A percentile compares a stretch with the other conserved stretches of the same genome.
Conservation (phyloP, 768 basidiomycete species). For the Auriculariales sp. region DNA sequence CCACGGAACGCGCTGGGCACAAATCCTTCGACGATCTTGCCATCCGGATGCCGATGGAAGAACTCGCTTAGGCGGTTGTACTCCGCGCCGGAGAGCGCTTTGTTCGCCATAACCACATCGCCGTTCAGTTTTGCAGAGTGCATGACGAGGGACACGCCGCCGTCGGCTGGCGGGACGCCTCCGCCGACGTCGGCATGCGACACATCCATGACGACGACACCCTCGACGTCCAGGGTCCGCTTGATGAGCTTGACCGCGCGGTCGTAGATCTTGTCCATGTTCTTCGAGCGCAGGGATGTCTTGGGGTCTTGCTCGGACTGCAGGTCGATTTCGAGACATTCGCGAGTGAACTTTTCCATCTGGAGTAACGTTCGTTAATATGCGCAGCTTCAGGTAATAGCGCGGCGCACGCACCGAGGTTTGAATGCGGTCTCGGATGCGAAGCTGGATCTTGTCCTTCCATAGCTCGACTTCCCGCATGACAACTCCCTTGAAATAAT, state of each 20-base stretch:
- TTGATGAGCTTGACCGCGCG: conserved; percentile 82
- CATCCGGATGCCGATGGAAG: conserved; percentile 68
- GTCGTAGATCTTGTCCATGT: conserved; percentile 85
- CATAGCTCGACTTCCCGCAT: conserved; percentile 95
- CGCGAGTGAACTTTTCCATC: conserved; percentile 94
- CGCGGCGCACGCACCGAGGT: conserved; percentile 43
- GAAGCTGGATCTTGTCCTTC: conserved; percentile 90
- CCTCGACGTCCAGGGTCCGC: conserved; percentile 83
- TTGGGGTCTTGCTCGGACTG: conserved; percentile 25
- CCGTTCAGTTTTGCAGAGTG: conserved; percentile 43
- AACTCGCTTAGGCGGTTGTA: conserved; percentile 64
- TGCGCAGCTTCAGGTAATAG: not conserved
- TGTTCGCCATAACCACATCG: conserved; percentile 33
- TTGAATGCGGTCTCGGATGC: conserved; percentile 84
- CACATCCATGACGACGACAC: conserved; percentile 84
- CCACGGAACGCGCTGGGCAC: conserved; percentile 72
- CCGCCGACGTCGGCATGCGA: conserved; percentile 64
- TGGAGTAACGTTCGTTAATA: conserved; percentile 14
- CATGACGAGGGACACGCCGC: conserved; percentile 50
- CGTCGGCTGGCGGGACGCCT: conserved; percentile 24
- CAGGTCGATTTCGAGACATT: conserved; percentile 82
- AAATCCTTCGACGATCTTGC: conserved; percentile 76
- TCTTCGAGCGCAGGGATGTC: conserved; percentile 14
- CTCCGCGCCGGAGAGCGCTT: conserved; percentile 51
- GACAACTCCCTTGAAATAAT: conserved; percentile 44